phyloP scores from a whole-genome alignment of 2,329 filamentous ascomycete genomes.

The Periglandula ipomoeae region DNA sequence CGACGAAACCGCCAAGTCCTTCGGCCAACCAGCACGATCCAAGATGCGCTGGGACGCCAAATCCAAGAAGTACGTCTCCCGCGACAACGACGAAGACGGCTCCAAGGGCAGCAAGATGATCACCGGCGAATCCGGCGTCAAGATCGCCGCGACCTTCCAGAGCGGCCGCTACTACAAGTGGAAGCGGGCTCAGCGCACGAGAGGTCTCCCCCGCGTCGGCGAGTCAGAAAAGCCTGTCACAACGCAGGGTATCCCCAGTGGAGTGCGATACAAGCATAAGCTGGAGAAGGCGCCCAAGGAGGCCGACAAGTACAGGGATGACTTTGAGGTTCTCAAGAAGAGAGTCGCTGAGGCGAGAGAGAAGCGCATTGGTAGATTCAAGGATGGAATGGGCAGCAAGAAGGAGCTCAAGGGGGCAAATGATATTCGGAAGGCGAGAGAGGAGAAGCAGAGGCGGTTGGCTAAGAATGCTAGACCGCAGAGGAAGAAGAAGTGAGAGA shows the following conservation, averaged over 20 bases:
- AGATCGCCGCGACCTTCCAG: conserved; percentile 90
- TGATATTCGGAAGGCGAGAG: conserved; percentile 77
- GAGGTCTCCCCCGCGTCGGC: conserved; percentile 69
- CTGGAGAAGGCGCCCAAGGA: conserved; percentile 83
- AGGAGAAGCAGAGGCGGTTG: conserved; percentile 63
- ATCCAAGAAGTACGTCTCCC: conserved; percentile 85
- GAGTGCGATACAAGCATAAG: conserved; percentile 69
- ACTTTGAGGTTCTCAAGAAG: conserved; percentile 87
- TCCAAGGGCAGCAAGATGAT: conserved; percentile 65
- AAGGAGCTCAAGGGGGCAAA: conserved; percentile 72
- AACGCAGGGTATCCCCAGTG: conserved; percentile 19
- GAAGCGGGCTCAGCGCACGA: conserved; percentile 78
- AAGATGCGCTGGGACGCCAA: conserved; percentile 97
- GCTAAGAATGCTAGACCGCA: conserved; percentile 83
- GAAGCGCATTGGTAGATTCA: conserved; percentile 67
- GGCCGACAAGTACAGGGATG: conserved; percentile 84
- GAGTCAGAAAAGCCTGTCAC: conserved; percentile 56
- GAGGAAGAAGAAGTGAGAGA: conserved; percentile 38
- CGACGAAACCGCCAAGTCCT: conserved; percentile 73
- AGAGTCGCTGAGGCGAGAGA: conserved; percentile 79
- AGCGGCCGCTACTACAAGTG: conserved; percentile 89
- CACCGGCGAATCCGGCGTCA: conserved; percentile 83
- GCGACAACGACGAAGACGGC: conserved; percentile 90
- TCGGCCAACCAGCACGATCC: conserved; percentile 65
- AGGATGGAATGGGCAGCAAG: conserved; percentile 62